These are phyloP conservation scores for Candolleomyces efflorescens DNA, from an alignment of 768 basidiomycete species.

Conservation along the genomic window DNA sequence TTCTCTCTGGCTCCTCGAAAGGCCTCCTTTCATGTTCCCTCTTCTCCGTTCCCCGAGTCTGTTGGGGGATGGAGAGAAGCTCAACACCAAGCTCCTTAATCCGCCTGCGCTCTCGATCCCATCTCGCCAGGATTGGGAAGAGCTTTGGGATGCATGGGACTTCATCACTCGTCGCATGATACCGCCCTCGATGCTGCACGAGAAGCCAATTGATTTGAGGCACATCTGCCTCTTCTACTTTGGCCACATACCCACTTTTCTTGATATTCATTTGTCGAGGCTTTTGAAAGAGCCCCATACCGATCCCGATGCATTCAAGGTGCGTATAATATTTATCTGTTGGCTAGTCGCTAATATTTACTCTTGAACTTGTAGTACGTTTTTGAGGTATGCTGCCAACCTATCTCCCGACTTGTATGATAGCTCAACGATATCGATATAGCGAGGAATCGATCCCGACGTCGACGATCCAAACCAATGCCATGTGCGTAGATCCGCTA, in stretches of 20 bases:
- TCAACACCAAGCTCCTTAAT: slow-evolving; percentile 28
- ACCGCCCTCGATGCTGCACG: slow-evolving; percentile 74
- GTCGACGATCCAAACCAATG: slow-evolving; percentile 87
- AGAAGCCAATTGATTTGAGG: slow-evolving; percentile 90
- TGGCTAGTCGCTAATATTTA: slow-evolving; percentile 1
- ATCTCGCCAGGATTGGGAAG: slow-evolving; percentile 70
- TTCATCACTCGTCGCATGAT: slow-evolving; percentile 83
- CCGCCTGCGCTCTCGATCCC: slow-evolving; percentile 56
- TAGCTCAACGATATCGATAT: slow-evolving; percentile 1
- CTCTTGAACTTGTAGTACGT: slow-evolving; percentile 45
- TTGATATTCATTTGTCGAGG: slow-evolving; percentile 85
- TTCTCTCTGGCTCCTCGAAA: slow-evolving; percentile 88
- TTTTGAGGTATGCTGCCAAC: slow-evolving; percentile 53
- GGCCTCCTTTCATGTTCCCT: slow-evolving; percentile 77
- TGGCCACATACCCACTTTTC: slow-evolving; percentile 90
- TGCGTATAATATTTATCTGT: slow-evolving; percentile 15
- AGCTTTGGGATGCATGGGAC: slow-evolving; percentile 89
- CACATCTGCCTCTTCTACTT: slow-evolving; percentile 97
- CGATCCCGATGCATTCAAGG: slow-evolving; percentile 80
- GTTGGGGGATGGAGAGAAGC: slow-evolving; percentile 15
- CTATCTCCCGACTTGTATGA: background rate
- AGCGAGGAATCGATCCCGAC: slow-evolving; percentile 95
- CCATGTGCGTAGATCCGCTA: slow-evolving; percentile 48
- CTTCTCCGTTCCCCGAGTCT: slow-evolving; percentile 40
- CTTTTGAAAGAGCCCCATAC: slow-evolving; percentile 75